Evolutionary conservation across 768 basidiomycete genomes (phyloP).

Genomic region (Leccinum broughii): DNA sequence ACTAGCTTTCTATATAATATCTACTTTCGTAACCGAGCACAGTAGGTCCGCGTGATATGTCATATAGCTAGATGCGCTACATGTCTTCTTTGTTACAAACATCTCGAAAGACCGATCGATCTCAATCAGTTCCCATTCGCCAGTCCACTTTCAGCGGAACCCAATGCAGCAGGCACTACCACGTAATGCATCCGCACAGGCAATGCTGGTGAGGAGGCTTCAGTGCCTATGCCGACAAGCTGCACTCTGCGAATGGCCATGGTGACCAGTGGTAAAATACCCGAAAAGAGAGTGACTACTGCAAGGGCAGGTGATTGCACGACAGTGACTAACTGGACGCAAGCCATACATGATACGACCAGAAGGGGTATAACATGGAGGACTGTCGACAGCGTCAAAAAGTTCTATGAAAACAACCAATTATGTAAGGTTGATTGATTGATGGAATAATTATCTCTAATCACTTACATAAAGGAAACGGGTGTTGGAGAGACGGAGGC

Average conservation of each 20-base stretch:
- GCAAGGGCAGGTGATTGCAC: conserved; percentile 15
- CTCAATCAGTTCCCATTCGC: background rate
- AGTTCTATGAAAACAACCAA: conserved; percentile 1
- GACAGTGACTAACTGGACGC: conserved; percentile 6
- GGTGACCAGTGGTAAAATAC: conserved; percentile 13
- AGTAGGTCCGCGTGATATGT: no score
- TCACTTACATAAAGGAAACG: conserved; percentile 12
- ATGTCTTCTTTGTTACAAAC: no score
- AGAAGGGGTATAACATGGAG: conserved; percentile 22
- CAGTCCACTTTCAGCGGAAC: background rate
- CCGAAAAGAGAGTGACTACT: conserved; percentile 5
- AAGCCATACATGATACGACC: conserved; percentile 10
- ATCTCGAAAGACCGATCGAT: background rate
- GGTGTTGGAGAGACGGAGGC: background rate
- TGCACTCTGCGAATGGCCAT: conserved; percentile 1
- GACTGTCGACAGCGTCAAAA: conserved; percentile 8
- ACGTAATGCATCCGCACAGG: background rate
- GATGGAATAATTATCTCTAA: background rate
- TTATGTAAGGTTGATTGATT: background rate
- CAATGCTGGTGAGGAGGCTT: background rate
- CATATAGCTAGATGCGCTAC: no score
- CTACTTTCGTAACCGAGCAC: no score
- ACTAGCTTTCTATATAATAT: no score
- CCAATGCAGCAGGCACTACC: background rate
- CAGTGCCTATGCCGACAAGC: background rate